Percentiles rank a stretch among this genome's conserved stretches.
Evolutionary conservation across 164 flowering plant genomes (phyloP).

Genomic region (Umbellularia californica): DNA sequence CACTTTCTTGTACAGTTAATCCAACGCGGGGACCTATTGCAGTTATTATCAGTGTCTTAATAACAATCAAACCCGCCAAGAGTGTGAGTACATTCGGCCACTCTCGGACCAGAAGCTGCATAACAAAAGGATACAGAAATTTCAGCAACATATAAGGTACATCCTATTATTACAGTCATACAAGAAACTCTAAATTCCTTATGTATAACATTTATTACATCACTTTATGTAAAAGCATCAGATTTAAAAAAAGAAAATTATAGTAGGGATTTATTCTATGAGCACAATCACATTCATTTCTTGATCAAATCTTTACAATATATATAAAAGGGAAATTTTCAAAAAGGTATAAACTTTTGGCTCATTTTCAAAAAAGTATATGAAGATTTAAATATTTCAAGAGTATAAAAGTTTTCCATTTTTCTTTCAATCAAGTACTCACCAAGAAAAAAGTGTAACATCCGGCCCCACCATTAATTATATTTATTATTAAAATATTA

Average conservation of each 20-base stretch:
- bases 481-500: too few relatives aligned
- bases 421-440: neutral
- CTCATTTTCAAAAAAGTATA: too few relatives aligned
- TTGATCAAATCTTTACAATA: neutral
- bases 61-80: slow-evolving; percentile 76
- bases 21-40: slow-evolving; percentile 98
- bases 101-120: slow-evolving; percentile 89
- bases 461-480: too few relatives aligned
- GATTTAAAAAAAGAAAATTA: neutral
- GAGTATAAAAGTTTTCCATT: too few relatives aligned
- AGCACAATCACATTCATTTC: neutral
- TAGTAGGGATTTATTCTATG: neutral
- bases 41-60: slow-evolving; percentile 89
- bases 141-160: neutral
- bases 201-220: neutral
- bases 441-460: neutral
- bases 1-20: slow-evolving; percentile 75
- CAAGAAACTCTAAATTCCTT: neutral
- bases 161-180: neutral
- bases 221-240: neutral
- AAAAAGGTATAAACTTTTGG: too few relatives aligned
- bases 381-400: too few relatives aligned
- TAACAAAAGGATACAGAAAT: slow-evolving; percentile 6
- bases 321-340: too few relatives aligned
- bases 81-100: slow-evolving; percentile 97